Evolutionary conservation across 2,329 filamentous ascomycete species (phyloP).

Genomic region (Scedosporium apiospermum): DNA sequence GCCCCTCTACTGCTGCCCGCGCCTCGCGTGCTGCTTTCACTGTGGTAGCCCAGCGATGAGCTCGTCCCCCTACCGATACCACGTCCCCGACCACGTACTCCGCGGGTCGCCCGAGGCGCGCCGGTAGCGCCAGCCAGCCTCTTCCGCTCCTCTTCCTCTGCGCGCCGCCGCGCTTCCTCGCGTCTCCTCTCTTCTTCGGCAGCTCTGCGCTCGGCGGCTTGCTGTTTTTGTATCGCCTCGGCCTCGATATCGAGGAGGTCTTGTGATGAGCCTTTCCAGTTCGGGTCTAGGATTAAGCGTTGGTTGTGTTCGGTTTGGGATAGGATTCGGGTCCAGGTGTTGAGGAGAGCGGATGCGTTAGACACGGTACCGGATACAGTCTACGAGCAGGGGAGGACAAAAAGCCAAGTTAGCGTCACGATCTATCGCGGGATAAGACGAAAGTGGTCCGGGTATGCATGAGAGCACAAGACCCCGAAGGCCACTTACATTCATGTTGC

Average conservation of each 20-base stretch:
- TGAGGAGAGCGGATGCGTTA: constrained; percentile 80
- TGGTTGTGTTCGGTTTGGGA: constrained; percentile 98
- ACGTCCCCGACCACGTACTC: constrained; percentile 8
- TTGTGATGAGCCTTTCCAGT: constrained; percentile 81
- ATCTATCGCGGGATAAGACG: neutral
- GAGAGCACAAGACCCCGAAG: neutral
- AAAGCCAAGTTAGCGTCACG: neutral
- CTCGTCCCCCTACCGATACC: constrained; percentile 5
- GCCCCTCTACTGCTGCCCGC: constrained; percentile 21
- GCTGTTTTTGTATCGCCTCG: constrained; percentile 63
- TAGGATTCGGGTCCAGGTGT: constrained; percentile 92
- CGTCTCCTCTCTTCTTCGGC: constrained; percentile 70
- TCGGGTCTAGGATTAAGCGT: constrained; percentile 75
- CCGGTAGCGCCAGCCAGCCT: constrained; percentile 19
- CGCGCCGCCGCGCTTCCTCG: constrained; percentile 57
- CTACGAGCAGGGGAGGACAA: constrained; percentile 26
- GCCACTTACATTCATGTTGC: constrained; percentile 62
- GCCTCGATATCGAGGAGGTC: constrained; percentile 82
- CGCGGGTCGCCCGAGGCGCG: constrained; percentile 19
- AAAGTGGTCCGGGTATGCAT: too few species aligned
- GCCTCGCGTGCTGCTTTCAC: constrained; percentile 17
- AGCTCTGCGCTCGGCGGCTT: constrained; percentile 67
- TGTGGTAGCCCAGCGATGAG: constrained; percentile 15
- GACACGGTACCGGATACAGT: constrained; percentile 78
- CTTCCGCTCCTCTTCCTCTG: constrained; percentile 49